Base-by-base conservation (phyloP, 345 rosid genomes). In the Gossypium turneri region DNA sequence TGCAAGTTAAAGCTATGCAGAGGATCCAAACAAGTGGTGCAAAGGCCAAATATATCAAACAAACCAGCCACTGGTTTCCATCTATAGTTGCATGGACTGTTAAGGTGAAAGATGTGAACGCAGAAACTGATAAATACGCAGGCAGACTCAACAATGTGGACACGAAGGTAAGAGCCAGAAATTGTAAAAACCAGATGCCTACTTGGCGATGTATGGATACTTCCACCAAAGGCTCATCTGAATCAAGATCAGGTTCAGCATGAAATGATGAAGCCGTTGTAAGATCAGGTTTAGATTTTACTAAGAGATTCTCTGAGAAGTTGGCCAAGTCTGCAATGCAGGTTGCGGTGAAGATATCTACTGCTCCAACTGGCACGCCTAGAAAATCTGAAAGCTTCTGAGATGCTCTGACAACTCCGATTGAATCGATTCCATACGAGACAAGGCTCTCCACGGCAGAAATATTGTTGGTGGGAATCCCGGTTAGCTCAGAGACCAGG, bases 11-110 rank as follows among this genome's bases (percentile, higher is more conserved):
- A 13, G 78, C 70, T 29, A 80, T 82, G 88, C 94, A 85, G n/a
- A 85, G 77, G 55, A 90, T 80, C 94, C 94, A 90, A 67, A 88
- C 86, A 76, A 90, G 76, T 50, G 94, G 94, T 71, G 94, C 88
- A 25, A 80, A 75, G 34, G 79, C 71, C 79, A 90, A 68, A 15
- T 80, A 20, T 29, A 79, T 52, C 41, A 80, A 19, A 77, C 80
- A 79, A 43, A 59, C 74, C 41, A 70, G 25, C 85, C 81, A 81
- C 20, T 79, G 85, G 56, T 47, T 60, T 73, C 66, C 73, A 13
- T 45, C 65, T 16, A 50, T 29, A 15, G 68, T 5, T 63, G 63
- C 34, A 29, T 52, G 82, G 72, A 34, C 66, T 13, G 70, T 34
- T 65, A 84, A 79, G 81, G 79, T 56, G 69, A 80, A 65, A 72